A percentile compares a stretch with the other conserved stretches of the same genome.
phyloP scores from a whole-genome alignment of 106 monocot species.

The Phalaenopsis equestris region DNA sequence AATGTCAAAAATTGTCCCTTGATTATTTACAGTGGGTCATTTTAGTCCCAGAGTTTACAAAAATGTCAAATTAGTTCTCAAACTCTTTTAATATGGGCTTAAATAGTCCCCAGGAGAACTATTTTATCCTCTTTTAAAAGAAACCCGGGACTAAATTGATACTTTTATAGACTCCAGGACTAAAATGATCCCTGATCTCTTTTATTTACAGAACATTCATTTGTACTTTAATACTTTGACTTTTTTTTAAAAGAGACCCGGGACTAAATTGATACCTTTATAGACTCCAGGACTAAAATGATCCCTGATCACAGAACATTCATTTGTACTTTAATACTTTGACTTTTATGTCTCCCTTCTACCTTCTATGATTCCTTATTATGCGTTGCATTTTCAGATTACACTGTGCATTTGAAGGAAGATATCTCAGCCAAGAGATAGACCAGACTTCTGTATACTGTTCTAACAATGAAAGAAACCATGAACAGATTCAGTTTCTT shows the following conservation, averaged over 20 bases:
- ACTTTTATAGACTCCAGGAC: too few relatives aligned
- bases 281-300: too few relatives aligned
- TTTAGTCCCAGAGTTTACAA: too few relatives aligned
- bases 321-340: background rate
- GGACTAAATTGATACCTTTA: too few relatives aligned
- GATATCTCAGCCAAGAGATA: constrained; percentile 50
- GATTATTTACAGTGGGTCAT: too few relatives aligned
- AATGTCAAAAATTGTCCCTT: too few relatives aligned
- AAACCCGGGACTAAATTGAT: too few relatives aligned
- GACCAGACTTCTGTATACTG: constrained; percentile 21
- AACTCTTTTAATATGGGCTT: too few relatives aligned
- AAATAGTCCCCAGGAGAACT: too few relatives aligned
- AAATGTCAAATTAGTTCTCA: too few relatives aligned
- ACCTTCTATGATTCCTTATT: background rate
- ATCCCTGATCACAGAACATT: background rate
- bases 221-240: background rate
- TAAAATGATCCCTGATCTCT: too few relatives aligned
- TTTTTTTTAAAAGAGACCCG: background rate
- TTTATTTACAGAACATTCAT: background rate
- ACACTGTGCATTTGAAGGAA: constrained; percentile 63
- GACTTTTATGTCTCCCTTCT: background rate
- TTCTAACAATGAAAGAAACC: background rate
- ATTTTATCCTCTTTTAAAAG: too few relatives aligned
- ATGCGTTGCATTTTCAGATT: constrained; percentile 16
- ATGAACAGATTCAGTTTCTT: constrained; percentile 21